Evolutionary conservation across 768 basidiomycete genomes (phyloP).

Genomic region (Brasilioporus rufonigricans): DNA sequence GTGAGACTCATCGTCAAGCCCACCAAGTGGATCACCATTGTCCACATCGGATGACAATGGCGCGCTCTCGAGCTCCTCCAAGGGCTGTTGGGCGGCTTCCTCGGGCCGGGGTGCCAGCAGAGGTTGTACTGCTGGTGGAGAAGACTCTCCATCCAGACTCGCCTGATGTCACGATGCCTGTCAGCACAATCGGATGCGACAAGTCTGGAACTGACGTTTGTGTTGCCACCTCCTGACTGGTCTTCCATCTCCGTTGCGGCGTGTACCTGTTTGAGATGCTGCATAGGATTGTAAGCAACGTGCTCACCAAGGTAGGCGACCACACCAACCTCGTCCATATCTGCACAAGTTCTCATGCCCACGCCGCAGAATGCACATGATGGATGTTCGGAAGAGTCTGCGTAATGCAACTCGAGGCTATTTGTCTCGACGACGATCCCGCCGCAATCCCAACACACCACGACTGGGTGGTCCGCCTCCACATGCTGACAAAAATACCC

Average conservation of each 20-base stretch:
- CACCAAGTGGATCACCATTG: neutral
- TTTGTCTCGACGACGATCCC: conserved; percentile 22
- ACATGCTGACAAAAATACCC: conserved; percentile 18
- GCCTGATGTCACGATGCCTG: conserved; percentile 1
- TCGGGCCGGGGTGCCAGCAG: neutral
- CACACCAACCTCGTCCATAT: conserved; percentile 23
- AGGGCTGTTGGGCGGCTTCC: neutral
- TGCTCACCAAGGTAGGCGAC: neutral
- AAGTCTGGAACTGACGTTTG: conserved; percentile 1
- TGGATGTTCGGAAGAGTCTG: conserved; percentile 21
- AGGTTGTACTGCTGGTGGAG: neutral
- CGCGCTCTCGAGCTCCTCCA: neutral
- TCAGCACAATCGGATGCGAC: conserved; percentile 2
- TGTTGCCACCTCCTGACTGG: neutral
- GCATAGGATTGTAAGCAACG: conserved; percentile 5
- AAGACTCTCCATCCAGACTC: neutral
- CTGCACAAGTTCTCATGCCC: conserved; percentile 11
- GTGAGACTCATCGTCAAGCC: neutral
- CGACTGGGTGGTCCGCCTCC: conserved; percentile 19
- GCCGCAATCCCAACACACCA: conserved; percentile 32
- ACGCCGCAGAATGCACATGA: conserved; percentile 20
- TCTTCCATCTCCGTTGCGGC: conserved; percentile 1
- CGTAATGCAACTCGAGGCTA: conserved; percentile 22
- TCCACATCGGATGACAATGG: neutral
- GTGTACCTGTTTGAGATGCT: conserved; percentile 24